A percentile compares a stretch with the other conserved stretches of the same genome.
Conservation (phyloP, 2,329 filamentous ascomycete genomes). For the Penicillium concentricum region DNA sequence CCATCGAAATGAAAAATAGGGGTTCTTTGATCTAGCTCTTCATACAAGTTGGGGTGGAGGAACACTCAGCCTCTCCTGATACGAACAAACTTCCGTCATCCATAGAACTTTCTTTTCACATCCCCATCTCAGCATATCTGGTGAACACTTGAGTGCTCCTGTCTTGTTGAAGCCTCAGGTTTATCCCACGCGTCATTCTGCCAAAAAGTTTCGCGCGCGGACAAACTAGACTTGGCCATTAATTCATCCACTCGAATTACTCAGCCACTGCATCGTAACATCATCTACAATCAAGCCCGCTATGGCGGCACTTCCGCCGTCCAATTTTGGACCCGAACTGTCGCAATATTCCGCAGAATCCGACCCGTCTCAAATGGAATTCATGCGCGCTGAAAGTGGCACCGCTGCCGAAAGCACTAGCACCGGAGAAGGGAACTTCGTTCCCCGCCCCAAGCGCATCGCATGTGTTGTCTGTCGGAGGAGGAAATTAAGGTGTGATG, state of each 20-base stretch:
- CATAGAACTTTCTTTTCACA: slow-evolving; percentile 13
- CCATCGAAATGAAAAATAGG: slow-evolving; percentile 8
- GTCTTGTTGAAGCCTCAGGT: slow-evolving; percentile 4
- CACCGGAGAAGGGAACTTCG: slow-evolving; percentile 54
- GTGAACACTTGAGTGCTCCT: slow-evolving; percentile 1
- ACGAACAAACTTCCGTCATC: slow-evolving; percentile 16
- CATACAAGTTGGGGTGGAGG: background rate
- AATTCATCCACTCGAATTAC: slow-evolving; percentile 13
- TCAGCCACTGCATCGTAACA: slow-evolving; percentile 1
- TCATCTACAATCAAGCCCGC: slow-evolving; percentile 6
- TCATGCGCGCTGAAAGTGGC: slow-evolving; percentile 18
- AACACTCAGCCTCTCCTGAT: slow-evolving; percentile 10
- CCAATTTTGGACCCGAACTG: slow-evolving; percentile 14
- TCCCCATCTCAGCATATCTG: slow-evolving; percentile 4
- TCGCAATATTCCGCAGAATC: slow-evolving; percentile 31
- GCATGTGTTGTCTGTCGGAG: slow-evolving; percentile 93
- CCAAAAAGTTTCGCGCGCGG: background rate
- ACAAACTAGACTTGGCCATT: slow-evolving; percentile 10
- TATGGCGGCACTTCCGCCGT: slow-evolving; percentile 20
- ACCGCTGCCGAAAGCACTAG: slow-evolving; percentile 33
- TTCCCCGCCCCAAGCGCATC: slow-evolving; percentile 84
- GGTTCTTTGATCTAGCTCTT: background rate
- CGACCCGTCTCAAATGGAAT: slow-evolving; percentile 12
- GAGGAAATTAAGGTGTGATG: slow-evolving; percentile 88
- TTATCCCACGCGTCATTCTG: background rate